Conservation (phyloP, 306 rosid genomes). For the Cyamopsis tetragonoloba region DNA sequence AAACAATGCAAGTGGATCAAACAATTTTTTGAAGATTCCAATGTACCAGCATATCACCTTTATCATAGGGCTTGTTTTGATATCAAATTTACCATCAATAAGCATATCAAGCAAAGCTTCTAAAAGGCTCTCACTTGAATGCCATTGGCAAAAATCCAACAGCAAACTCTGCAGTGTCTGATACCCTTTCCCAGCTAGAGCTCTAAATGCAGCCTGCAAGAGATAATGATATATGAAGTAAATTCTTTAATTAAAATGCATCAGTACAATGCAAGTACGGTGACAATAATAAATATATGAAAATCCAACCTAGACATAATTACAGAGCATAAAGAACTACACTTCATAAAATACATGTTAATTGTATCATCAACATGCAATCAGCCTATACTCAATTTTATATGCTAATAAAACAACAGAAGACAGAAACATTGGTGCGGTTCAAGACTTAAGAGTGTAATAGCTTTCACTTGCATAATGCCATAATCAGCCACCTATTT, state of each 20-base stretch:
- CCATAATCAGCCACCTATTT: background rate
- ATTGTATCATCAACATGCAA: background rate
- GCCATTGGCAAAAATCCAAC: slow-evolving; percentile 79
- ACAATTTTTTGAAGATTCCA: slow-evolving; percentile 27
- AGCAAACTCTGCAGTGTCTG: slow-evolving; percentile 89
- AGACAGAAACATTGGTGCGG: background rate
- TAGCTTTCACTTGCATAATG: background rate
- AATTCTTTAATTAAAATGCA: background rate
- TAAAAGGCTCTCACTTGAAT: slow-evolving; percentile 72
- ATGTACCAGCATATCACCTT: slow-evolving; percentile 57
- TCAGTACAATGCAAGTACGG: slow-evolving; percentile 7
- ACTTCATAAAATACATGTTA: background rate
- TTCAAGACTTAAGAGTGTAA: background rate
- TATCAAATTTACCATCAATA: slow-evolving; percentile 86
- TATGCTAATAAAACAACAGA: background rate
- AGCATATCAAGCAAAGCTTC: slow-evolving; percentile 89
- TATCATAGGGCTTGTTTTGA: slow-evolving; percentile 66
- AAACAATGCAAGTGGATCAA: slow-evolving; percentile 16
- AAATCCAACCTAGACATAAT: background rate
- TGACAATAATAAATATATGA: background rate
- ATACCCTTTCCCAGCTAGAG: slow-evolving; percentile 94
- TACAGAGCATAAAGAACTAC: slow-evolving; percentile 14
- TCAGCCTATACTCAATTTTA: background rate
- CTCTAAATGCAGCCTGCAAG: slow-evolving; percentile 81
- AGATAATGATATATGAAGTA: background rate